Evolutionary conservation across 164 flowering plant species (phyloP), one percentile per base, ranked within the genome.

Genomic region (Macadamia tetraphylla): DNA sequence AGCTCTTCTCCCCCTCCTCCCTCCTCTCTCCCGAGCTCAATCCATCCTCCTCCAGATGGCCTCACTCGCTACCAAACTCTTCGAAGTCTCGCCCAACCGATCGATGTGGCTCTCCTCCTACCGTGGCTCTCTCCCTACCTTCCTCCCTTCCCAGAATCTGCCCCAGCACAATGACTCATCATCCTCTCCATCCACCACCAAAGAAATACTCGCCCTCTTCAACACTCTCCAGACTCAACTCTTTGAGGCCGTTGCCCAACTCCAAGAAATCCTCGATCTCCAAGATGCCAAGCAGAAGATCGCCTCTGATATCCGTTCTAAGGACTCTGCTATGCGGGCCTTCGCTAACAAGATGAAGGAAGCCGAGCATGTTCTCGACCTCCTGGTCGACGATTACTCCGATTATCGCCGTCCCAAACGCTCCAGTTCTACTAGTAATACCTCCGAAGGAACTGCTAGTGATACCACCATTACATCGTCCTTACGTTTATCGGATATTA

Each of bases 1-100:
- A 14, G 73, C 90, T 10, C 90, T 92, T 64, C 92, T 94, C 35
- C 75, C 96, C 63, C 97, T 90, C 56, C 91, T 88, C 61, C 97
- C 99, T 0, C 99, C 99, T 31, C 88, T 88, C 64, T 77, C 91
- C n/a, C 71, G 98, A 60, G 98, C 98, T 40, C 97, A 90, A 72
- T 72, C 87, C 48, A 84, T 92, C 61, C 97, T 94, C 67, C 79
- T 76, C 59, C 97, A 90, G 56, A 87, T 94, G 91, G 87, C 97
- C n/a, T 81, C 95, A 58, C 84, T 94, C 52, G 80, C 89, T 11
- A 74, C 88, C 58, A 83, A 75, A 53, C 92, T 91, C 73, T 94
- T 90, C 68, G 91, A 92, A 43, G 89, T 89, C 72, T 92, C 98
- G 13, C 88, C 97, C 6, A 85, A 86, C 32, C 86, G 88, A 18